Evolutionary conservation across 495 filamentous ascomycete genomes (phyloP).

Genomic region (Talaromyces adpressus): DNA sequence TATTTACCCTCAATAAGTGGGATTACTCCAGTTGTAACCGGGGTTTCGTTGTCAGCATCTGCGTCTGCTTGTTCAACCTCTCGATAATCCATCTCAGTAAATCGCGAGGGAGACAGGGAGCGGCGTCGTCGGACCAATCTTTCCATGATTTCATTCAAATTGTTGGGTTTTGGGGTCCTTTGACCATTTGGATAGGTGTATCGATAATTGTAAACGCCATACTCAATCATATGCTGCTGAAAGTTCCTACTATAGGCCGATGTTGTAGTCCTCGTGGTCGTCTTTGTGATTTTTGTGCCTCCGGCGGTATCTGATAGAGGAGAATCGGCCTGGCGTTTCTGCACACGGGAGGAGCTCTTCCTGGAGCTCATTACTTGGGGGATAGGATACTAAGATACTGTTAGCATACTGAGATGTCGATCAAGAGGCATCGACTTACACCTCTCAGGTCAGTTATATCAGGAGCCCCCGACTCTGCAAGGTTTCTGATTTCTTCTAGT

Average conservation of each 20-base stretch:
- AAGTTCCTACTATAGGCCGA: not conserved
- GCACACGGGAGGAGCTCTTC: not conserved
- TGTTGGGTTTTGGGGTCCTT: not conserved
- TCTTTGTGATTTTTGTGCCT: not conserved
- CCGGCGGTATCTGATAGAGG: not conserved
- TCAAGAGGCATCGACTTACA: not conserved
- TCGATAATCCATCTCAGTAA: not conserved
- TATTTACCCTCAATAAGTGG: constrained; percentile 27
- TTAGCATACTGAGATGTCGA: too few relatives aligned
- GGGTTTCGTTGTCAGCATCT: not conserved
- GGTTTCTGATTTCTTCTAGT: not conserved
- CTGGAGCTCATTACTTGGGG: not conserved
- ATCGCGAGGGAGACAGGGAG: not conserved
- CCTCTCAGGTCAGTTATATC: not conserved
- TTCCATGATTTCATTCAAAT: not conserved
- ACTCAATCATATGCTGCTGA: not conserved
- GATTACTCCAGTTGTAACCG: not conserved
- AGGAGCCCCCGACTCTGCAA: not conserved
- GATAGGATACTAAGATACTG: too few relatives aligned
- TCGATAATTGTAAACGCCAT: not conserved
- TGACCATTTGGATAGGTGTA: not conserved
- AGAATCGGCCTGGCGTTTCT: not conserved
- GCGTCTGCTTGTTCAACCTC: not conserved
- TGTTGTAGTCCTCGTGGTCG: not conserved
- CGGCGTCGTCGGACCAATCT: not conserved